Percentiles rank a stretch among this genome's conserved stretches.
Conservation (phyloP, 2,329 filamentous ascomycete genomes). For the Cladobotryum protrusum region DNA sequence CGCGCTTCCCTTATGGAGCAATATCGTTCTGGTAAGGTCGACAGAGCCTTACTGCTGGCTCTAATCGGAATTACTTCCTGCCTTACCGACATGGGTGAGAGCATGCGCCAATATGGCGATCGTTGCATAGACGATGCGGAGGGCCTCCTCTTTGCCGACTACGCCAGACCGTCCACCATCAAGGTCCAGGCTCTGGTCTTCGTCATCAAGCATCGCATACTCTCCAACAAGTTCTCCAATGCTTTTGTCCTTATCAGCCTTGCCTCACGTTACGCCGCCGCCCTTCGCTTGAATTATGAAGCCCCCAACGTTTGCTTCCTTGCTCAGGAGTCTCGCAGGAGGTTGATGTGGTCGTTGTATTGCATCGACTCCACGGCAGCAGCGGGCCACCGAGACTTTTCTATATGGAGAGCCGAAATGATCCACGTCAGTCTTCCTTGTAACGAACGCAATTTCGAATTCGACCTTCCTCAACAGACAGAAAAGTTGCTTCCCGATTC, state of each 20-base stretch:
- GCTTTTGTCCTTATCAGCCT: conserved; percentile 40
- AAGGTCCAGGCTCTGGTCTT: conserved; percentile 45
- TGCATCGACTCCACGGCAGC: conserved; percentile 38
- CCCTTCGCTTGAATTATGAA: conserved; percentile 38
- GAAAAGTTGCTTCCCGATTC: conserved; percentile 44
- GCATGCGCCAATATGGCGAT: conserved; percentile 45
- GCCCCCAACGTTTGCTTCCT: conserved; percentile 33
- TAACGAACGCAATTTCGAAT: conserved; percentile 45
- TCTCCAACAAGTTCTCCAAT: conserved; percentile 37
- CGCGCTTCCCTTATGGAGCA: conserved; percentile 55
- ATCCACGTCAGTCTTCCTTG: conserved; percentile 38
- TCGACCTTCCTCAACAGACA: conserved; percentile 50
- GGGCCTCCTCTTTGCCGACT: conserved; percentile 44
- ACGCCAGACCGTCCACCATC: conserved; percentile 50
- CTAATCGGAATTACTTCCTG: conserved; percentile 51
- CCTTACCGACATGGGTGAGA: conserved; percentile 48
- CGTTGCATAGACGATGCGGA: conserved; percentile 52
- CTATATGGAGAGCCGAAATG: conserved; percentile 36
- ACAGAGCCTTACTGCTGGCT: conserved; percentile 47
- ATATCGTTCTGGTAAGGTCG: conserved; percentile 51
- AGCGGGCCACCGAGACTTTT: conserved; percentile 38
- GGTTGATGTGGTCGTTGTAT: conserved; percentile 40
- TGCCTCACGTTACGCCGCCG: conserved; percentile 37
- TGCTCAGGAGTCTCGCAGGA: conserved; percentile 36
- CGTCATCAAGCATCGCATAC: conserved; percentile 39